Evolutionary conservation across 768 basidiomycete species (phyloP).

Genomic region (Termitomyces sp.): DNA sequence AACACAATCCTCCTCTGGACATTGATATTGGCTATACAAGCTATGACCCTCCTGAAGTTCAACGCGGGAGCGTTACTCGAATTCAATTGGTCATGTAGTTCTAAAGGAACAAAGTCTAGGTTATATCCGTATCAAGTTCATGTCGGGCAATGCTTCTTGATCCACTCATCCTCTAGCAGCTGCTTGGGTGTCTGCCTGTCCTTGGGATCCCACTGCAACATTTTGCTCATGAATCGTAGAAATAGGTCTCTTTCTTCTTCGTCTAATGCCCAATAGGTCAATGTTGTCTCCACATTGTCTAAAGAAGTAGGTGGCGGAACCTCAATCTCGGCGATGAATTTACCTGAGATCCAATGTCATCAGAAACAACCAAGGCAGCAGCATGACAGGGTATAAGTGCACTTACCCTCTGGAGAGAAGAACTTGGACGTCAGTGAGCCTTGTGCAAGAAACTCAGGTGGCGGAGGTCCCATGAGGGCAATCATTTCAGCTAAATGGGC

Average conservation of each 20-base stretch:
- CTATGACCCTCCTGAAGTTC: too few relatives aligned
- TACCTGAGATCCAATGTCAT: neutral
- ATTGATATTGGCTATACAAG: too few relatives aligned
- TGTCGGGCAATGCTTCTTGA: neutral
- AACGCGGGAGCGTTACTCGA: too few relatives aligned
- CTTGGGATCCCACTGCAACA: constrained; percentile 10
- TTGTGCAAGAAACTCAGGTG: constrained; percentile 1
- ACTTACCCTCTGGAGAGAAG: neutral
- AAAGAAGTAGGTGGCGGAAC: neutral
- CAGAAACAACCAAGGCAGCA: neutral
- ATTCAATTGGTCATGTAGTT: too few relatives aligned
- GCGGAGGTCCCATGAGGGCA: constrained; percentile 3
- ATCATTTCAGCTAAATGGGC: constrained; percentile 7
- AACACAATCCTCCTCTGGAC: too few relatives aligned
- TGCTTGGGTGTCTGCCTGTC: neutral
- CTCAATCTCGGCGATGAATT: neutral
- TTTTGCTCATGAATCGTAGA: constrained; percentile 7
- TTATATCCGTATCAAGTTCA: too few relatives aligned
- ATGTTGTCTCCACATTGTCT: neutral
- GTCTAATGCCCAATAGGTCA: neutral
- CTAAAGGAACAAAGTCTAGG: too few relatives aligned
- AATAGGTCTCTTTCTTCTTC: constrained; percentile 5
- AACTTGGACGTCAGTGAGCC: neutral
- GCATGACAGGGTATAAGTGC: neutral
- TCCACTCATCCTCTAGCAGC: constrained; percentile 4